Conservation (phyloP, 1,284 basidiomycete species). For the Ceratobasidium sp. region DNA sequence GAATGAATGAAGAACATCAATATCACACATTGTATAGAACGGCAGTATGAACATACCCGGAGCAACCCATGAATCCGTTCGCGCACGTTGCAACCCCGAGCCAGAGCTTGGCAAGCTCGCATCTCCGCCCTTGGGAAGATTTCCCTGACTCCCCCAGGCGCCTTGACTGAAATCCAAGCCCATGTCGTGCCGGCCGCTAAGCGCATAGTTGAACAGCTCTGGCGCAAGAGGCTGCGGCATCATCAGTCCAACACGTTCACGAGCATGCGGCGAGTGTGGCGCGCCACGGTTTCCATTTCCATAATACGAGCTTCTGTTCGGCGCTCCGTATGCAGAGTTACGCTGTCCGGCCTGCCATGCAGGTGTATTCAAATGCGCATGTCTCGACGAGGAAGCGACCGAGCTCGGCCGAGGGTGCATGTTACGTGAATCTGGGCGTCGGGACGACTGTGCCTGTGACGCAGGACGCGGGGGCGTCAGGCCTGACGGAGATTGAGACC, state of each 20-base stretch:
- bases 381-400: constrained; percentile 78
- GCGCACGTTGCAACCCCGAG: neutral
- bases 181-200: constrained; percentile 32
- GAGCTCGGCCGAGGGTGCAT: constrained; percentile 86
- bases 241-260: constrained; percentile 36
- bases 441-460: neutral
- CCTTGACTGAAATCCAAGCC: constrained; percentile 21
- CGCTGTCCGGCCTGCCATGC: constrained; percentile 11
- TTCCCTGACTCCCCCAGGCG: constrained; percentile 11
- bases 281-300: constrained; percentile 19
- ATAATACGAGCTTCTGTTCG: constrained; percentile 22
- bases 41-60: neutral
- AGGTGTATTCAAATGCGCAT: neutral
- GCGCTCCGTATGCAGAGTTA: neutral
- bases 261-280: constrained; percentile 31
- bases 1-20: neutral
- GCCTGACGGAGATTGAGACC: constrained; percentile 9
- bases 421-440: constrained; percentile 9
- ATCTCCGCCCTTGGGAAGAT: neutral
- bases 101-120: constrained; percentile 6
- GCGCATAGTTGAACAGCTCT: constrained; percentile 29
- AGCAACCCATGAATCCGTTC: constrained; percentile 35
- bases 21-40: neutral
- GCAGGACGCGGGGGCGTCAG: neutral
- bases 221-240: constrained; percentile 41